A percentile compares a stretch with the other conserved stretches of the same genome.
Conservation (phyloP, 345 rosid genomes). For the Brassica nigra region DNA sequence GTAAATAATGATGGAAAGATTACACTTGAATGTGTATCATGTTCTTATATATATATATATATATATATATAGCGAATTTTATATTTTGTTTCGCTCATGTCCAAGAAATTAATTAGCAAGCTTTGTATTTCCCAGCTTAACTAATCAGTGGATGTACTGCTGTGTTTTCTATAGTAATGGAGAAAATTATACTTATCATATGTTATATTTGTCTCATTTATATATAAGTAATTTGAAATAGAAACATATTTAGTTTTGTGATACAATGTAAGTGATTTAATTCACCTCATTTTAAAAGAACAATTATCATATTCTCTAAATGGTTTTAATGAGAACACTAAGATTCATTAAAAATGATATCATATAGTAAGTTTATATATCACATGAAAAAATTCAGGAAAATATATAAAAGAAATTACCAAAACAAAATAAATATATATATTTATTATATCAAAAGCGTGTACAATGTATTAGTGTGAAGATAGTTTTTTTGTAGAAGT, state of each 20-base stretch:
- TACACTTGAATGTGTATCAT: not conserved
- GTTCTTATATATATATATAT: not conserved
- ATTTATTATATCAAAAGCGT: not conserved
- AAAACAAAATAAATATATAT: not conserved
- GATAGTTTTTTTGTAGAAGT: not conserved
- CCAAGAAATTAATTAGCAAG: not conserved
- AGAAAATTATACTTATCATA: not conserved
- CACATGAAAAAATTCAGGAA: not conserved
- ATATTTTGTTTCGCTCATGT: not conserved
- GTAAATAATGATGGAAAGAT: not conserved
- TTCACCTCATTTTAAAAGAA: not conserved
- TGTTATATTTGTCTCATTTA: not conserved
- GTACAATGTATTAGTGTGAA: not conserved
- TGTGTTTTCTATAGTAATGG: not conserved
- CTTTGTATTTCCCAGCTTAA: not conserved
- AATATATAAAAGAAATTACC: not conserved
- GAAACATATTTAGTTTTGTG: not conserved
- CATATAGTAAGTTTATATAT: not conserved
- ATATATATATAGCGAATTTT: not conserved
- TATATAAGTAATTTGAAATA: not conserved
- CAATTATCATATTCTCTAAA: not conserved
- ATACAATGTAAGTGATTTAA: not conserved
- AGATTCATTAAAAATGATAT: constrained; percentile 1
- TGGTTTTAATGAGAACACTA: not conserved
- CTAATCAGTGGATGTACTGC: not conserved